Base-by-base conservation (phyloP, 73 alveolate genomes). In the Stentor roeselii region DNA sequence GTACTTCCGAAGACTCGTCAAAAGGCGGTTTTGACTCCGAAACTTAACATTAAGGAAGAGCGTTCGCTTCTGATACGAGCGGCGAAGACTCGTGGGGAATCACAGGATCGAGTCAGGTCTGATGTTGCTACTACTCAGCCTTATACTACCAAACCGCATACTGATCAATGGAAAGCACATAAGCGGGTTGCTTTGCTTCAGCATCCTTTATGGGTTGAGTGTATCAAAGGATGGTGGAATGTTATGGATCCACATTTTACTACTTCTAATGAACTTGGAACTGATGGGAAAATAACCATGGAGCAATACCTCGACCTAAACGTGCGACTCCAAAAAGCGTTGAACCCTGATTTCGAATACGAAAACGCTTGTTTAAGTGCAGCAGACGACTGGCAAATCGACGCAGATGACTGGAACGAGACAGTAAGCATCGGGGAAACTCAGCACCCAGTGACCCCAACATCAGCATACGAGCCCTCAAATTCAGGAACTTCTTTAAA, bases 301-400 rank as follows among this genome's bases (percentile, higher is more conserved):
- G 60, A 84, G 39, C 90, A 90, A 77, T 90, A 90, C 59, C 42
- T 88, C 76, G 95, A 87, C 39, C 78, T 90, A 40, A 90, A 90
- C 60, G 59, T 90, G 77, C 36, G 93, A 41, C 86, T 88, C 60
- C 92, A 90, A 82, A 87, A 88, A 42, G n/a, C 89, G 31, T 76
- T 90, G 27, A 87, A 87, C 15, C 74, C 85, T 34, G 96, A 90
- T 38, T 90, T 86, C 75, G 93, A 90, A 36, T 35, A 39, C 50
- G 87, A 83, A 27, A 39, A 86, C 36, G 95, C 95, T 21, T 27
- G 78, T 3, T 60, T 77, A 36, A 59, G 86, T 6, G 95, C 95
- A 3, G 42, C 78, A 1, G 95, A 90, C 58, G 95, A 90, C 75
- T 90, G 95, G 93, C 84, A 90, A 59, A 87, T 90, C 41, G 95